Evolutionary conservation across 345 rosid genomes (phyloP), one percentile per base, ranked within the genome.

Genomic region (Ceriops tagal): DNA sequence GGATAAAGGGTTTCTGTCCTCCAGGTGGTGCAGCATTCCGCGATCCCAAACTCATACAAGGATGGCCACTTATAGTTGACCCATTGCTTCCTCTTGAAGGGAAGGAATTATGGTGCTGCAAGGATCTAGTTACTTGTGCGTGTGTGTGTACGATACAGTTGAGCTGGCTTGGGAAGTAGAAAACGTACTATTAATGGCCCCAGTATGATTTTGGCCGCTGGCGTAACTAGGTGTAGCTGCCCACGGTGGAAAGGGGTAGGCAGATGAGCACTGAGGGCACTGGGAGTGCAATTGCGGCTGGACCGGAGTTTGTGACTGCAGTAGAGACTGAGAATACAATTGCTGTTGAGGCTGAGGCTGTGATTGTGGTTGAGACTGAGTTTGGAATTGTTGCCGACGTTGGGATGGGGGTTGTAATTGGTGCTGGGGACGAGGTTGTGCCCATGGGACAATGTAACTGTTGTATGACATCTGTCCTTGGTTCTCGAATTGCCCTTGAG

Each of bases 391-490:
- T n/a, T 57, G 69, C 11, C 65, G 71, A n/a, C 47, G 60, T 27
- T 27, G 71, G 6, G 71, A 66, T 15, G 65, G 63, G 18, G 67
- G 47, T 7, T 47, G 72, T 31, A 52, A 5, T 13, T 67, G 71
- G 32, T 53, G 34, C 58, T 46, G 69, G 21, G 58, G 78, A 53
- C 73, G 82, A 26, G 89, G 71, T 47, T 84, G 88, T 47, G 99
- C 95, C 97, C 99, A 90, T 13, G 99, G 97, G 75, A 85, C 92
- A 20, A 96, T 88, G 72, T 89, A 89, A 75, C 73, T 85, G 71
- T 58, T 68, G 77, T 75, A 87, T 15, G 84, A 62, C 19, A 70
- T 57, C 62, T 80, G 84, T 53, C 78, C 87, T 35, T 77, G 86
- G 78, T 59, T 77, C 62, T 71, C 77, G 19, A 73, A 46, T 65